A percentile compares a stretch with the other conserved stretches of the same genome.
Conservation (phyloP, 2,329 filamentous ascomycete species). For the Xenoacremonium recifei region DNA sequence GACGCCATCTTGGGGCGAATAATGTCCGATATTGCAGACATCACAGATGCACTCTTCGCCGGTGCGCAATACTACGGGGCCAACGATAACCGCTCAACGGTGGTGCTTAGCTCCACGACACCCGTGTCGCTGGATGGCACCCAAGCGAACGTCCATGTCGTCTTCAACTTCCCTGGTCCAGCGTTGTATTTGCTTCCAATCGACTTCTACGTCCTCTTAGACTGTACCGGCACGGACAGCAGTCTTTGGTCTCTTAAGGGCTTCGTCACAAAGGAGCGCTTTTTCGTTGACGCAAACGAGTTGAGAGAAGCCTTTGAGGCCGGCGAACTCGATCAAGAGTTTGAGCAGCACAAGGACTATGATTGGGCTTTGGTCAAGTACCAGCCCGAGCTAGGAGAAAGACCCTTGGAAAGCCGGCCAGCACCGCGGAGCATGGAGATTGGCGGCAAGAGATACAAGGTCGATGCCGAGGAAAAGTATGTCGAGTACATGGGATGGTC, state of each 20-base stretch:
- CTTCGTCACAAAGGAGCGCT: conserved; percentile 40
- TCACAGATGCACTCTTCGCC: conserved; percentile 38
- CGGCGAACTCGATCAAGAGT: conserved; percentile 34
- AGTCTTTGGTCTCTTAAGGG: conserved; percentile 40
- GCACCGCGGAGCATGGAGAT: conserved; percentile 37
- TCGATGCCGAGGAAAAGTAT: conserved; percentile 45
- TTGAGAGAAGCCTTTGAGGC: conserved; percentile 37
- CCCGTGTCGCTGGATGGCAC: conserved; percentile 40
- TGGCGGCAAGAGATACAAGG: conserved; percentile 38
- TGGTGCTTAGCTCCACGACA: conserved; percentile 32
- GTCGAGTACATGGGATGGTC: conserved; percentile 53
- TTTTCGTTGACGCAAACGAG: conserved; percentile 33
- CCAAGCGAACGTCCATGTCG: conserved; percentile 36
- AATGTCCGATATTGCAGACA: conserved; percentile 45
- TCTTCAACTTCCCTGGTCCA: conserved; percentile 40
- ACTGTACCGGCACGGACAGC: conserved; percentile 42
- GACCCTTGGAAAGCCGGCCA: conserved; percentile 33
- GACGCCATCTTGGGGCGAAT: conserved; percentile 35
- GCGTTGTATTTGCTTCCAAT: conserved; percentile 41
- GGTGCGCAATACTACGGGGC: conserved; percentile 34
- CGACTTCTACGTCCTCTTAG: conserved; percentile 44
- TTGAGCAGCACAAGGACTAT: conserved; percentile 31
- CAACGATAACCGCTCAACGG: conserved; percentile 27
- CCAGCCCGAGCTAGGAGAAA: conserved; percentile 26
- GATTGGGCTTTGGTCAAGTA: conserved; percentile 35